Evolutionary conservation across 78 protist genomes (phyloP).

Genomic region (Thecamonas trahens): DNA sequence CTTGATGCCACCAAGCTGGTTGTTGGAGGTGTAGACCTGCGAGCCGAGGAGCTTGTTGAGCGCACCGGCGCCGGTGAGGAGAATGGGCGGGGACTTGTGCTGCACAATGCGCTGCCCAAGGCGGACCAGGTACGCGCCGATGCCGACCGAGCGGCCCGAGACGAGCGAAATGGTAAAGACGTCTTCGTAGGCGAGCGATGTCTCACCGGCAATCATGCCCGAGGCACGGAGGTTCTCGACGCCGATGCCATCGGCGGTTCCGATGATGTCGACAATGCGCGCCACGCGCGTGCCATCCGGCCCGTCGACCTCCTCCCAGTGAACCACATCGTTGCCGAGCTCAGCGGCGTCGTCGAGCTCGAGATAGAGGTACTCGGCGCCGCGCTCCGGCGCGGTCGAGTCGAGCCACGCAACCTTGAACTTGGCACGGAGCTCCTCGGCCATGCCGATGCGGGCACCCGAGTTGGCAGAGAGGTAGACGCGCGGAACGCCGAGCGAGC

Average conservation of each 20-base stretch:
- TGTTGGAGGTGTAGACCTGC: constrained; percentile 85
- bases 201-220: constrained; percentile 95
- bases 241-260: constrained; percentile 77
- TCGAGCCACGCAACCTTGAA: constrained; percentile 74
- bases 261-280: constrained; percentile 63
- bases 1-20: constrained; percentile 93
- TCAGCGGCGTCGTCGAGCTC: constrained; percentile 50
- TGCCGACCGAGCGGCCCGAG: constrained; percentile 94
- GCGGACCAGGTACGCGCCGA: constrained; percentile 95
- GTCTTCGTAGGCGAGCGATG: constrained; percentile 83
- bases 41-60: constrained; percentile 88
- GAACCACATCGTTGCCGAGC: constrained; percentile 1
- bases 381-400: constrained; percentile 33
- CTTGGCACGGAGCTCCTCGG: constrained; percentile 61
- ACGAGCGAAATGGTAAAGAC: constrained; percentile 84
- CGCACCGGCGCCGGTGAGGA: constrained; percentile 92
- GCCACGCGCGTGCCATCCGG: constrained; percentile 33
- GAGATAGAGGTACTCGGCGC: constrained; percentile 83
- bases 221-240: constrained; percentile 95
- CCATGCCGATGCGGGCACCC: constrained; percentile 97
- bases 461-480: constrained; percentile 87
- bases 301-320: constrained; percentile 23
- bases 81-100: constrained; percentile 62
- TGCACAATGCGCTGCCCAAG: constrained; percentile 88
- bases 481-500: constrained; percentile 75